Base-by-base conservation (phyloP, 306 rosid genomes). In the Urtica urens region DNA sequence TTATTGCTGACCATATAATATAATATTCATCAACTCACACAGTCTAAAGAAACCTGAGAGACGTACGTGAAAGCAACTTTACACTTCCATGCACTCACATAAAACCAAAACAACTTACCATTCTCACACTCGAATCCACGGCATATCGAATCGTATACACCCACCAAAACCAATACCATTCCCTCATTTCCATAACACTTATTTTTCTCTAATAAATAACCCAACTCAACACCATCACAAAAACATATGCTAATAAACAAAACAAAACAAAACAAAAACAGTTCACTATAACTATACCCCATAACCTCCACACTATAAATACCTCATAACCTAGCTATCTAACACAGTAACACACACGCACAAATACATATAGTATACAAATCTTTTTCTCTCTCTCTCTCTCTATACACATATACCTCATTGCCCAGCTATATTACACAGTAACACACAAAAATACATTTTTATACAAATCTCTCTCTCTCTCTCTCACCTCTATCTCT, bases 31-130 rank as follows among this genome's bases (percentile, higher is more conserved):
- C 3, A 49, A 3, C 2, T 7, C 26, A 51, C 38, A 19, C 18
- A 24, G 38, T 24, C 48, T 44, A 51, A 25, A 16, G 44, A 47
- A 62, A 39, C 52, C 61, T 52, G 23, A 56, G 50, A 7, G 63
- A 79, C 54, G n/a, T n/a, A 69, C 69, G 10, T 2, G 39, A 35
- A 35, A 35, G 39, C 67, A 66, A 77, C 82, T 25, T 44, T 58
- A 45, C 81, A 58, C 23, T 63, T 70, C 39, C 64, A 65, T 62
- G 75, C 82, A 74, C 73, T 65, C 19, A 41, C 12, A n/a, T n/a
- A 0, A 2, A 9, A 24, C 4, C 29, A 8, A 15, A 38, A 14
- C 7, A 37, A 37, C 28, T 21, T 15, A 27, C 62, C 46, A 21
- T 46, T 50, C 17, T 55, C 57, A 70, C 65, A 61, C 18, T 10